These are phyloP conservation scores for Claviceps digitariae DNA, from an alignment of 2,329 filamentous ascomycete species.

Conservation along the genomic window DNA sequence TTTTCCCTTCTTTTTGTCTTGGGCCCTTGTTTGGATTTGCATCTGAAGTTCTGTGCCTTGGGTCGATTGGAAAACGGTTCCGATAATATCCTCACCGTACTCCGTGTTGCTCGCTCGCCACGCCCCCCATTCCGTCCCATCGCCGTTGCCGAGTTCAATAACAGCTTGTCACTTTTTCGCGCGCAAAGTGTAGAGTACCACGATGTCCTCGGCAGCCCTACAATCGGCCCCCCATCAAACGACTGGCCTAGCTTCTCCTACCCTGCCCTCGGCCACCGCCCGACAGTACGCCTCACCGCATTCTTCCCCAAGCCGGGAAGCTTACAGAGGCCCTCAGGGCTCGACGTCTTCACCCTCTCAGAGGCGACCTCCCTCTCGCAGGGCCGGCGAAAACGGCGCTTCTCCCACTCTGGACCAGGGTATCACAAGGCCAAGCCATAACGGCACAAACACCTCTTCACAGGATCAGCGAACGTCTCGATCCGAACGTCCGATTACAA, in stretches of 20 bases:
- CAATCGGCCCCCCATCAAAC: slow-evolving; percentile 46
- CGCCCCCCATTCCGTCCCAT: background rate
- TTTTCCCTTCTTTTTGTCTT: background rate
- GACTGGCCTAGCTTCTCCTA: slow-evolving; percentile 33
- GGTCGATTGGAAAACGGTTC: background rate
- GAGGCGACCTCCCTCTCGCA: slow-evolving; percentile 37
- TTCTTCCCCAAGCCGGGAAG: slow-evolving; percentile 39
- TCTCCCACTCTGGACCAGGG: slow-evolving; percentile 21
- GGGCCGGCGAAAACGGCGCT: slow-evolving; percentile 36
- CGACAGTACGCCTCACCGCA: slow-evolving; percentile 39
- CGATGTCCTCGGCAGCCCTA: slow-evolving; percentile 43
- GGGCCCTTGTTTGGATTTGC: background rate
- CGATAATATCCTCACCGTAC: background rate
- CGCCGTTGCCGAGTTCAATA: slow-evolving; percentile 3
- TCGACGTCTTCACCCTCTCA: slow-evolving; percentile 36
- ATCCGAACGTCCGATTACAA: slow-evolving; percentile 42
- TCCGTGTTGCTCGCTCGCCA: background rate
- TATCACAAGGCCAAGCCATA: slow-evolving; percentile 33
- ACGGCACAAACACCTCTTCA: slow-evolving; percentile 28
- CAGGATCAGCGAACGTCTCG: slow-evolving; percentile 29
- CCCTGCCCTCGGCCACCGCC: slow-evolving; percentile 33
- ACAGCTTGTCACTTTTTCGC: background rate
- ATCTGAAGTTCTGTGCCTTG: background rate
- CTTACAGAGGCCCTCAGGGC: slow-evolving; percentile 40
- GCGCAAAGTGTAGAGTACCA: slow-evolving; percentile 11